Base-by-base conservation (phyloP, 148 eudicot genomes). In the Selenicereus undatus region DNA sequence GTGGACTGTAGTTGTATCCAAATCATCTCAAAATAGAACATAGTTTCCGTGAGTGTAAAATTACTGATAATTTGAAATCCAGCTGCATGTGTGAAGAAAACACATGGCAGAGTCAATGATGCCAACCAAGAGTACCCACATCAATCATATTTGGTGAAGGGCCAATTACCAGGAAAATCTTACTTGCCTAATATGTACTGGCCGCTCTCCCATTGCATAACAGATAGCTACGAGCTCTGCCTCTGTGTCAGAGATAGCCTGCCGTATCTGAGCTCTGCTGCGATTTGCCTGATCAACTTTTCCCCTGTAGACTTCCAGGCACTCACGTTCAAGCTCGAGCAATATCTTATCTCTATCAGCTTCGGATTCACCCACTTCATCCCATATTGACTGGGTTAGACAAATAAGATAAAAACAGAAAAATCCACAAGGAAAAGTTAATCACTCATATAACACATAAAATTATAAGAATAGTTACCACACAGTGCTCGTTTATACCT, bases 331-430 rank as follows among this genome's bases (percentile, higher is more conserved):
- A 80, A 93, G 90, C 78, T 93, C 97, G 58, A 86, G 85, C 84
- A 93, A 73, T 88, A 88, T 88, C 82, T 85, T 90, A 76, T 93
- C 93, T 85, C 91, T 91, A 17, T 89, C 90, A 36, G 66, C 58
- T 83, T 91, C 93, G 75, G 90, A 75, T 83, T 93, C 97, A 20
- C 97, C 97, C 76, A 93, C 89, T 77, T 93, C 94, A 83, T 91
- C 93, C 97, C 97, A 93, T 80, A 93, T 91, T 72, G 89, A 83
- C 97, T 93, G 74, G 7, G 35, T 43, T 72, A 50, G 12, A 72
- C 62, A 58, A 68, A 51, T 30, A 60, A 32, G 75, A 27, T 45
- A 35, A 69, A 10, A 68, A 50, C 17, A 13, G 17, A 56, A 16
- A 79, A 30, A 51, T 26, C 68, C 5, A 42, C 11, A 24, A 76